Conservation (phyloP, 768 basidiomycete genomes). For the Suillus weaverae region DNA sequence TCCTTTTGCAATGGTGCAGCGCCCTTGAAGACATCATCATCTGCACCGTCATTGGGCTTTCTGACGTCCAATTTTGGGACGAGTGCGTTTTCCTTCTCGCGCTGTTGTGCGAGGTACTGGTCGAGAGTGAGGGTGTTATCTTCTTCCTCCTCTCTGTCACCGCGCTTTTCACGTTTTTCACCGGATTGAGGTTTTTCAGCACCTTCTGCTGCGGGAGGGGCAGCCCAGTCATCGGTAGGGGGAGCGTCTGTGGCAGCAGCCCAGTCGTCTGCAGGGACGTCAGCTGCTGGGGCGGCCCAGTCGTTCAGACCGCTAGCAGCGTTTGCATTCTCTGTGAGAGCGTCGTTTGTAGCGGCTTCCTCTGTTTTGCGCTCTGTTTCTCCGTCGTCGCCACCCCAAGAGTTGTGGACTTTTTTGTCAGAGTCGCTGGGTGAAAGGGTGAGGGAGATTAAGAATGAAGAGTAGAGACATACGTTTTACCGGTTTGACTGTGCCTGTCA, state of each 20-base stretch:
- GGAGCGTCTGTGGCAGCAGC: constrained; percentile 33
- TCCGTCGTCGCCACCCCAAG: constrained; percentile 94
- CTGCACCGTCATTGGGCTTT: constrained; percentile 80
- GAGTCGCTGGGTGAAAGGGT: constrained; percentile 63
- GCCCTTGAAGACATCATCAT: constrained; percentile 69
- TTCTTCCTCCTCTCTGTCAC: constrained; percentile 78
- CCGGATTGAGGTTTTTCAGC: constrained; percentile 37
- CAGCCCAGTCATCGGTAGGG: constrained; percentile 36
- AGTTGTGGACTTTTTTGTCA: constrained; percentile 91
- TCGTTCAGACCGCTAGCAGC: constrained; percentile 22
- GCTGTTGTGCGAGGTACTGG: constrained; percentile 85
- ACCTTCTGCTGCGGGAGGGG: constrained; percentile 36
- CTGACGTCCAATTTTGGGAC: constrained; percentile 78
- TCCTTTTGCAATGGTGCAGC: constrained; percentile 67
- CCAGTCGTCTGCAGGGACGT: constrained; percentile 38
- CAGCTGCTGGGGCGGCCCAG: constrained; percentile 34
- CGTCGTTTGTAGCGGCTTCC: constrained; percentile 71
- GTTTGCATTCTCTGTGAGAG: constrained; percentile 46
- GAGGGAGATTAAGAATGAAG: constrained; percentile 4
- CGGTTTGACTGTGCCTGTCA: constrained; percentile 86
- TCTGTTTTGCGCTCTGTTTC: constrained; percentile 81
- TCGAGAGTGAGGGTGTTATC: constrained; percentile 94
- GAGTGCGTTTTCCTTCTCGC: constrained; percentile 52
- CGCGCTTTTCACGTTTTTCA: constrained; percentile 37
- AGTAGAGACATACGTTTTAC: constrained; percentile 64